A percentile compares a stretch with the other conserved stretches of the same genome.
Conservation (phyloP, 2,329 filamentous ascomycete species). For the Trichoderma brevicompactum region DNA sequence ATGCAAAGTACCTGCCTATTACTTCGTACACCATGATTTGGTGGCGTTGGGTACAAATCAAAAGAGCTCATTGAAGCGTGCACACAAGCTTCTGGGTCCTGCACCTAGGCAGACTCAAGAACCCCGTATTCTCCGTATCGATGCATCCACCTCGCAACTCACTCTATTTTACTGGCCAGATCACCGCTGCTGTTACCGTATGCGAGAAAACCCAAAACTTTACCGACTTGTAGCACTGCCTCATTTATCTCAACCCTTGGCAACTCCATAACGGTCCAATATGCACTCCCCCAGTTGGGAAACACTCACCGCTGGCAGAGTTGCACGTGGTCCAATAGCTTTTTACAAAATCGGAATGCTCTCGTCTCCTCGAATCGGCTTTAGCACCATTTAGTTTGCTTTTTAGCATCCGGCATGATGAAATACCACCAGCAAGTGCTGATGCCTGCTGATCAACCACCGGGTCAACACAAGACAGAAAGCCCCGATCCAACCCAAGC, state of each 20-base stretch:
- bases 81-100: conserved; percentile 2
- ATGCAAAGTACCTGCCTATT: too few relatives aligned
- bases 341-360: not conserved
- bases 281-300: not conserved
- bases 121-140: conserved; percentile 11
- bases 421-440: conserved; percentile 14
- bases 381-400: not conserved
- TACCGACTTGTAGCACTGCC: conserved; percentile 12
- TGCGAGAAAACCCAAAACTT: not conserved
- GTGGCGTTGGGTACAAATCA: not conserved
- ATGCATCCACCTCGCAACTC: not conserved
- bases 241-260: conserved; percentile 5
- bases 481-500: conserved; percentile 13
- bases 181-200: not conserved
- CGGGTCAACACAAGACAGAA: conserved; percentile 26
- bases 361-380: not conserved
- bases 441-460: conserved; percentile 14
- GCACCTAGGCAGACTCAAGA: not conserved
- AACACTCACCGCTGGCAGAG: conserved; percentile 1
- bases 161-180: not conserved
- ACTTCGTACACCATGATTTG: not conserved
- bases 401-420: not conserved
- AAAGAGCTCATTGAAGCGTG: not conserved
- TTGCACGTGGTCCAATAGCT: not conserved
- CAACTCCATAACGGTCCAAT: not conserved